Evolutionary conservation across 2,329 filamentous ascomycete species (phyloP), one percentile per base, ranked within the genome.

Genomic region (Pestalotiopsis sp.): DNA sequence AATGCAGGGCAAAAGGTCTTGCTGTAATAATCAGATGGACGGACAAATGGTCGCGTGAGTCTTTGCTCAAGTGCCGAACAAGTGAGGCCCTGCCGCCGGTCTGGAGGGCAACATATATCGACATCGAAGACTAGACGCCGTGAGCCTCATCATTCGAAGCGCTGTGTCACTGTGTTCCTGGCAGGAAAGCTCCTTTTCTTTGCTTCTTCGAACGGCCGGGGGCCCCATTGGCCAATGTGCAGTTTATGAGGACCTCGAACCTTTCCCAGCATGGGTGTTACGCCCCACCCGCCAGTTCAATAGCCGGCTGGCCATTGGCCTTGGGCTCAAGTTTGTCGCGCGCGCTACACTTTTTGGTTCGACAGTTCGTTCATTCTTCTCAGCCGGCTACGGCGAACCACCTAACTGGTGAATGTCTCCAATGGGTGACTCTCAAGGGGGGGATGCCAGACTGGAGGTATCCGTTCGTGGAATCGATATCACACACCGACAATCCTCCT

Each of bases 301-400:
- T 59, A 59, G 57, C 57, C 27, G 20, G 57, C 12, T 59, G 57
- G 57, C 23, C 27, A 59, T 59, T 59, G 57, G 25, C 25, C 57
- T 59, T 62, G 25, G 20, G 12, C 20, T 64, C n/a, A 12, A 13
- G 11, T 64, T 64, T 64, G 61, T 64, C 61, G 61, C 61, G 61
- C 61, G 61, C 61, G 38, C 39, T 52, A 25, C 59, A 17, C 12
- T 20, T 17, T n/a, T n/a, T 17, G 45, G 17, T 52, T 14, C 41
- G 13, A 14, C 13, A n/a, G 41, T 49, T 49, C 41, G 41, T n/a
- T 52, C 45, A 9, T 52, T 52, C 45, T n/a, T 36, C 31, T 36
- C 31, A 36, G 31, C 31, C 31, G 31, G 31, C 31, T 36, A 36
- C 31, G 31, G 31, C 31, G 31, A 36, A 36, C 31, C 31, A 36